Conservation (phyloP, 352 stramenopile genomes). For the Phytophthora macrochlamydospora region DNA sequence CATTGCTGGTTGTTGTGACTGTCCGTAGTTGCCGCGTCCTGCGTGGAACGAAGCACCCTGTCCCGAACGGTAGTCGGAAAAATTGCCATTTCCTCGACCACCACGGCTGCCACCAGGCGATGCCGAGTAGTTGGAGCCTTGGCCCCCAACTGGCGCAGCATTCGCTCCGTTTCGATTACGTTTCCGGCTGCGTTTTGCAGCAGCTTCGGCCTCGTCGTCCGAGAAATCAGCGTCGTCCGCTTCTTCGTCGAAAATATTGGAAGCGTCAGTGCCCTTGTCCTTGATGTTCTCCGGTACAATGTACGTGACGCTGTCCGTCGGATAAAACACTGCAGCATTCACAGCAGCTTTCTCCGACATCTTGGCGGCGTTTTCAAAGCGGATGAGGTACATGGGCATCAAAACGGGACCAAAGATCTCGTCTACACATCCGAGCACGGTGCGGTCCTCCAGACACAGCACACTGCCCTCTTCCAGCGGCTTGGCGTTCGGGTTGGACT, state of each 20-base stretch:
- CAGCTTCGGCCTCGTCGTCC: constrained; percentile 82
- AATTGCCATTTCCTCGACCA: constrained; percentile 14
- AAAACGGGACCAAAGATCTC: constrained; percentile 86
- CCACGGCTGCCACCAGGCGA: constrained; percentile 23
- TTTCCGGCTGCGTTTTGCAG: constrained; percentile 76
- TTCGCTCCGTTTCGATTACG: constrained; percentile 47
- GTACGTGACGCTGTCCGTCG: constrained; percentile 83
- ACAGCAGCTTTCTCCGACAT: constrained; percentile 57
- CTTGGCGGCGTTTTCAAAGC: constrained; percentile 70
- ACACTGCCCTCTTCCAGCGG: constrained; percentile 83
- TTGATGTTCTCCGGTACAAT: constrained; percentile 77
- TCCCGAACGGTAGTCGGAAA: constrained; percentile 22
- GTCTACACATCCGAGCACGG: constrained; percentile 80
- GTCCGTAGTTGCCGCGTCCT: constrained; percentile 12
- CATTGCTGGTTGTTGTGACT: constrained; percentile 23
- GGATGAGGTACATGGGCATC: constrained; percentile 89
- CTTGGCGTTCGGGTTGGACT: constrained; percentile 62
- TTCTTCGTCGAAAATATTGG: constrained; percentile 89
- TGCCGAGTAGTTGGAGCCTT: constrained; percentile 6
- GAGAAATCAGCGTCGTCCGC: constrained; percentile 78
- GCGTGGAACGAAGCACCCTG: constrained; percentile 10
- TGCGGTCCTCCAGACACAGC: constrained; percentile 79
- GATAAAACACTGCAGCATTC: constrained; percentile 63
- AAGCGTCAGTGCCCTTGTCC: constrained; percentile 86
- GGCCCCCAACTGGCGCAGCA: constrained; percentile 5